Conservation (phyloP, 2,329 filamentous ascomycete genomes). For the Tolypocladium endophyticum region DNA sequence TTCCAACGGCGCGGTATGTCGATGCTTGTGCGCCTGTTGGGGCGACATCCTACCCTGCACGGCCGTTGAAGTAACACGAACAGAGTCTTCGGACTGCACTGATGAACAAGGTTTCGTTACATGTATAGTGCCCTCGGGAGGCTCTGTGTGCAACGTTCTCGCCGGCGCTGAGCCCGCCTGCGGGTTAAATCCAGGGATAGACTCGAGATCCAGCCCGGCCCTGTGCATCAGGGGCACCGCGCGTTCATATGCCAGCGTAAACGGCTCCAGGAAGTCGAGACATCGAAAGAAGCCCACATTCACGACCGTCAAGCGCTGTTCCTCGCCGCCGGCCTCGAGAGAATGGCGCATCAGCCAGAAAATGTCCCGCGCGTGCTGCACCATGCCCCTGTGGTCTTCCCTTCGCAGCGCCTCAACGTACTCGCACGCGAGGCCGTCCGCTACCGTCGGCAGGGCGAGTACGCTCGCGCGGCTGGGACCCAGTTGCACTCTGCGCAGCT, state of each 20-base stretch:
- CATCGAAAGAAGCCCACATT: constrained; percentile 10
- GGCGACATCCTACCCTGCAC: background rate
- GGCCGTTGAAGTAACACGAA: background rate
- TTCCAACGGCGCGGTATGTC: background rate
- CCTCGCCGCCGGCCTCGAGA: constrained; percentile 5
- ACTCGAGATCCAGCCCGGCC: background rate
- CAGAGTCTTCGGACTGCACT: background rate
- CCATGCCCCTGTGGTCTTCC: constrained; percentile 5
- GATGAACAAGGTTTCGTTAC: background rate
- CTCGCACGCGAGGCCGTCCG: constrained; percentile 21
- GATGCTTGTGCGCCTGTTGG: background rate
- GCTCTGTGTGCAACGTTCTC: background rate
- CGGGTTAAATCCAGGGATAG: background rate
- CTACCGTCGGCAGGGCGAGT: constrained; percentile 22
- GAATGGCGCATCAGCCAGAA: constrained; percentile 24
- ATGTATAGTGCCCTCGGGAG: too few species aligned
- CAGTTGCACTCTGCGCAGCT: constrained; percentile 12
- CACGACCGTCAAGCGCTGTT: constrained; percentile 10
- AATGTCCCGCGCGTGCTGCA: constrained; percentile 18
- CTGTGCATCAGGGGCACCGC: constrained; percentile 8
- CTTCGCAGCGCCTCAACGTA: constrained; percentile 17
- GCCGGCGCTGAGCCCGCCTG: background rate
- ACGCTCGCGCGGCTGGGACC: constrained; percentile 12
- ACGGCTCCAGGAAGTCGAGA: constrained; percentile 19
- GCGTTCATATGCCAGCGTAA: constrained; percentile 17